Base-by-base conservation (phyloP, 352 stramenopile genomes). In the Globisporangium recalcitrans region DNA sequence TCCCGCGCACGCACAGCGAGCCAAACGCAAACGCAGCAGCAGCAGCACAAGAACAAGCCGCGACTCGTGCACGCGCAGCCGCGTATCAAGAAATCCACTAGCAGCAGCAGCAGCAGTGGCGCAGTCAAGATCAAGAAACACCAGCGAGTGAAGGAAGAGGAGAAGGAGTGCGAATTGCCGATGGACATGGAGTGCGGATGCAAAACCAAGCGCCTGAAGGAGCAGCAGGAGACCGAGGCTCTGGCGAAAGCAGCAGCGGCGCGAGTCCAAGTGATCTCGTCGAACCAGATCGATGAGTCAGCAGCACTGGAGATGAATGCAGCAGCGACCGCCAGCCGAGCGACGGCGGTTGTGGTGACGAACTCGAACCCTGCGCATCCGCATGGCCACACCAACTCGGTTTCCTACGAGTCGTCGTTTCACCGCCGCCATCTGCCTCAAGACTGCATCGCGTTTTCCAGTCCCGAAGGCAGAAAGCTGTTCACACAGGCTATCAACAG, bases 131-230 rank as follows among this genome's bases (percentile, higher is more conserved):
- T 19, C 27, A 52, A 52, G 31, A 51, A 60, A 26, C 21, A 31
- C 34, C 22, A 21, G 8, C 54, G 29, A 31, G 22, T 34, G 29
- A 38, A 31, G 34, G 55, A 58, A 16, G 63, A 69, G 14, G 32
- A 31, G 32, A 67, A 48, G 13, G 65, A 77, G 70, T 80, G 70
- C 58, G 40, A 72, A n/a, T 57, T 80, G 56, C 72, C 72, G 19
- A 77, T 78, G 70, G 70, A 80, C 47, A 80, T 80, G 70, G 68
- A 80, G 58, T 81, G 75, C 44, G 72, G 69, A 38, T 83, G 74
- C 63, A 80, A 80, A 68, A 80, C 62, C 19, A 67, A 68, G 46
- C 72, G 67, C 9, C 44, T 77, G 47, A 77, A 78, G 52, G 70
- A 80, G 42, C 58, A 58, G 58, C 67, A 75, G 57, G 74, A 80